Evolutionary conservation across 768 basidiomycete genomes (phyloP).

Genomic region (Pleurotus platypus): DNA sequence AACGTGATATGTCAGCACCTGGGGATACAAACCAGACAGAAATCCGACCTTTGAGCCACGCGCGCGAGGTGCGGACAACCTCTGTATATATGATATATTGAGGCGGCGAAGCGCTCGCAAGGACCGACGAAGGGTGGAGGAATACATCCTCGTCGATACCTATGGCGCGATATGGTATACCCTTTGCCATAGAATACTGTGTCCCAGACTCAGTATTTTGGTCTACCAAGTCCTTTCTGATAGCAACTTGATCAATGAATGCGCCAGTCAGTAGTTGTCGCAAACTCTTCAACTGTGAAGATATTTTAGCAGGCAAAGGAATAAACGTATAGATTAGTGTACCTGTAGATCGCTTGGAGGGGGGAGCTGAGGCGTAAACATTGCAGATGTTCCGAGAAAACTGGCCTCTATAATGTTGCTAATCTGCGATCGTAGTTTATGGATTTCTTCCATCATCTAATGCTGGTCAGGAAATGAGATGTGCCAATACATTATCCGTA

Average conservation of each 20-base stretch:
- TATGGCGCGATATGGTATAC: slow-evolving; percentile 79
- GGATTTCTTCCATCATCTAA: slow-evolving; percentile 98
- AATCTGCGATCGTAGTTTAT: slow-evolving; percentile 89
- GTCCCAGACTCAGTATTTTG: slow-evolving; percentile 54
- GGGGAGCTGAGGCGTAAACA: slow-evolving; percentile 58
- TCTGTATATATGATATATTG: slow-evolving; percentile 87
- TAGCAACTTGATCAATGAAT: slow-evolving; percentile 94
- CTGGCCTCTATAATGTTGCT: slow-evolving; percentile 79
- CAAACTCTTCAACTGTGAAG: slow-evolving; percentile 75
- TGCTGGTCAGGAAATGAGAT: background rate
- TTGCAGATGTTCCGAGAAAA: slow-evolving; percentile 61
- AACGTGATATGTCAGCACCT: background rate
- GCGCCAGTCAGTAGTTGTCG: slow-evolving; percentile 84
- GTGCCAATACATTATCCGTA: slow-evolving; percentile 20
- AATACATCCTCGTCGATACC: slow-evolving; percentile 85
- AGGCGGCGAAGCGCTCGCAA: slow-evolving; percentile 68
- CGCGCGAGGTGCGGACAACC: slow-evolving; percentile 66
- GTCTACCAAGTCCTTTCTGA: slow-evolving; percentile 79
- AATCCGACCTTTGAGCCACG: slow-evolving; percentile 74
- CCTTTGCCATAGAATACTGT: slow-evolving; percentile 72
- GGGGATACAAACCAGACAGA: background rate
- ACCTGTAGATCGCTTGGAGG: slow-evolving; percentile 84
- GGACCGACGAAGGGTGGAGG: slow-evolving; percentile 86
- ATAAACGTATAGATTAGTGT: slow-evolving; percentile 9
- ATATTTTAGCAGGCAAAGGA: slow-evolving; percentile 4